Conservation (phyloP, 2,329 filamentous ascomycete species). For the Fusarium torulosum region DNA sequence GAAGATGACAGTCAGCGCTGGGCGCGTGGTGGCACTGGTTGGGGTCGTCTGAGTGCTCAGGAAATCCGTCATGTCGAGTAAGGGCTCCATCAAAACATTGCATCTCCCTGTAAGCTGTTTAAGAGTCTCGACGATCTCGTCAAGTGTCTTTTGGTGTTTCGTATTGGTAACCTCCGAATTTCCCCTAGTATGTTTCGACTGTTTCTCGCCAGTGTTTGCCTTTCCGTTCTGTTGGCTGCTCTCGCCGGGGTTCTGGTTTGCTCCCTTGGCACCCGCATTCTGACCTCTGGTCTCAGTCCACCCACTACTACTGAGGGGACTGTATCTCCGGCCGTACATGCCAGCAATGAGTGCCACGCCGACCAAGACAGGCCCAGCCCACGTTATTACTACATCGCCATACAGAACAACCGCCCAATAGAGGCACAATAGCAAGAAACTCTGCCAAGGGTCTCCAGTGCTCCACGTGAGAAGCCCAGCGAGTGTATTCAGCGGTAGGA, state of each 20-base stretch:
- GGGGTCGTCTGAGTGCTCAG: constrained; percentile 90
- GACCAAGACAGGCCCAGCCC: constrained; percentile 85
- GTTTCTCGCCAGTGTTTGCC: constrained; percentile 45
- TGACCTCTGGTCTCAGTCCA: constrained; percentile 68
- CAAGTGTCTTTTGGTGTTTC: constrained; percentile 90
- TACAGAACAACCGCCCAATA: constrained; percentile 93
- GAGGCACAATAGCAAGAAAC: constrained; percentile 84
- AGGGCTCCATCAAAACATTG: constrained; percentile 90
- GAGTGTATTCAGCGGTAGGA: constrained; percentile 88
- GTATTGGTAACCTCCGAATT: constrained; percentile 72
- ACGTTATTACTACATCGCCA: constrained; percentile 83
- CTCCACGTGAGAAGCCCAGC: constrained; percentile 94
- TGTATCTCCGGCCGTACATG: constrained; percentile 93
- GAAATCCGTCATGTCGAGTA: constrained; percentile 91
- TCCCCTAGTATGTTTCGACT: constrained; percentile 58
- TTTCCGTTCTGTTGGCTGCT: constrained; percentile 46
- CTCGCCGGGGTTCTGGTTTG: constrained; percentile 34
- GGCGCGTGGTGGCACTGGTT: constrained; percentile 89
- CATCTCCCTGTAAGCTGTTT: constrained; percentile 91
- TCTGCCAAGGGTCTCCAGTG: constrained; percentile 94
- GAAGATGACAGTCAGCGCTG: constrained; percentile 89
- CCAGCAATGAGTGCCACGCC: constrained; percentile 84
- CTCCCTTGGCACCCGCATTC: constrained; percentile 40
- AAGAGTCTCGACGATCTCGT: constrained; percentile 96
- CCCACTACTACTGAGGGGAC: constrained; percentile 86